A percentile compares a stretch with the other conserved stretches of the same genome.
phyloP scores from a whole-genome alignment of 148 eudicot species.

The Rhododendron vialii region DNA sequence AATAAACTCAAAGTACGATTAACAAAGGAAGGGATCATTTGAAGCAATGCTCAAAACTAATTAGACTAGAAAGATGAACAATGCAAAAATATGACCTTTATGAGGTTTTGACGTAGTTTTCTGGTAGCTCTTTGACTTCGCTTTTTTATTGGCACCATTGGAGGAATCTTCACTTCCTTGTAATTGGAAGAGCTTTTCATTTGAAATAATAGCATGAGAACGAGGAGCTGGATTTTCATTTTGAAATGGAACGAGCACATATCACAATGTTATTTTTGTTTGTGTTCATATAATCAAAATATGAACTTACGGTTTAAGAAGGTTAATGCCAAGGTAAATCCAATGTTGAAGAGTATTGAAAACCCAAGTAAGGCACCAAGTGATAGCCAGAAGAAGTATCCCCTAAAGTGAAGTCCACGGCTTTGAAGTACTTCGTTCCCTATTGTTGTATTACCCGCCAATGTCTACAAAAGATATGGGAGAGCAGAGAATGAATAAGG shows the following conservation, averaged over 20 bases:
- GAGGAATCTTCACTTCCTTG: conserved; percentile 22
- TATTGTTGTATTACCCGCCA: conserved; percentile 45
- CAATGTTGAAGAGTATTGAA: conserved; percentile 39
- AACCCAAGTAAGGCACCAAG: conserved; percentile 58
- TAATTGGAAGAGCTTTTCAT: conserved; percentile 44
- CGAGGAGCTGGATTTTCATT: conserved; percentile 47
- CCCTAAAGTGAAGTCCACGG: conserved; percentile 54
- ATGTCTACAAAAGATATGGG: conserved; percentile 24
- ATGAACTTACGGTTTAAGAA: conserved; percentile 58
- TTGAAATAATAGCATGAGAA: conserved; percentile 60
- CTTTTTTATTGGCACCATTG: not conserved
- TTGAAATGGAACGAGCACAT: not conserved
- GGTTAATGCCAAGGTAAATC: conserved; percentile 55
- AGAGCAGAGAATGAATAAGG: not conserved
- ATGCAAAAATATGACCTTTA: conserved; percentile 32
- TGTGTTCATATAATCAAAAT: too few species aligned
- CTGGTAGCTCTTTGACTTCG: conserved; percentile 1
- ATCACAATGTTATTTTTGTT: not conserved
- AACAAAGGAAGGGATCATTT: not conserved
- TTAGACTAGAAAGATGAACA: not conserved
- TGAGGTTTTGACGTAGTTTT: conserved; percentile 9
- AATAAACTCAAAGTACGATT: not conserved
- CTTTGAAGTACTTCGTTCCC: conserved; percentile 50
- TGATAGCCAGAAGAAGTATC: conserved; percentile 53
- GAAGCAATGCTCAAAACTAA: not conserved